Evolutionary conservation across 225 moss, liverwort and hornwort species (phyloP).

Genomic region (Pseudoscleropodium purum): DNA sequence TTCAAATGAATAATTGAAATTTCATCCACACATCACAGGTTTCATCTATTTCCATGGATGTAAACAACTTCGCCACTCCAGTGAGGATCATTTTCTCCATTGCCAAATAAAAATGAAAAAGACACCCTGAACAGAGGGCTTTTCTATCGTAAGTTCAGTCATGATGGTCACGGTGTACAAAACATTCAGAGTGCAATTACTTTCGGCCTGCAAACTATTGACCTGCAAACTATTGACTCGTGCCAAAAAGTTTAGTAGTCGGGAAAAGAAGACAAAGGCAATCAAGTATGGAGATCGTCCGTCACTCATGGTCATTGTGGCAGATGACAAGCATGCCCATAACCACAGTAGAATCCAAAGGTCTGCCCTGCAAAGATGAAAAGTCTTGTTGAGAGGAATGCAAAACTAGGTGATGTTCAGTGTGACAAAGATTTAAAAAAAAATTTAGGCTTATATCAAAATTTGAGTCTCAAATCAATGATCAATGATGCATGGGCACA

Average conservation of each 20-base stretch:
- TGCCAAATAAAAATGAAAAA: background rate
- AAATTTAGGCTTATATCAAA: background rate
- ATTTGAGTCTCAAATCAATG: background rate
- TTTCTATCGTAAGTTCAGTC: background rate
- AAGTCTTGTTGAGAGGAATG: background rate
- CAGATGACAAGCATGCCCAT: background rate
- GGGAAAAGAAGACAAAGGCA: background rate
- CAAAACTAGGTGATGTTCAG: background rate
- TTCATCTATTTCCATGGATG: background rate
- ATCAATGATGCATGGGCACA: background rate
- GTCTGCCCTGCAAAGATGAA: background rate
- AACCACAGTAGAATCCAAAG: background rate
- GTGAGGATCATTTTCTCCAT: background rate
- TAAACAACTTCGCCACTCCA: background rate
- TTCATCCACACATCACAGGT: rapidly evolving
- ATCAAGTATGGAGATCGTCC: background rate
- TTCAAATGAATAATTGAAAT: background rate
- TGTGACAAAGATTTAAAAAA: background rate
- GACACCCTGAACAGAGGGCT: background rate
- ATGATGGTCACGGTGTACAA: background rate
- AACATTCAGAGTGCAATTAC: background rate
- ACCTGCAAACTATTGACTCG: background rate
- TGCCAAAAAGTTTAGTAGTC: background rate
- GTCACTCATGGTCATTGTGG: background rate
- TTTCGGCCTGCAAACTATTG: background rate